These are phyloP conservation scores for Leucaena leucocephala DNA, from an alignment of 306 rosid species.

Conservation along the genomic window DNA sequence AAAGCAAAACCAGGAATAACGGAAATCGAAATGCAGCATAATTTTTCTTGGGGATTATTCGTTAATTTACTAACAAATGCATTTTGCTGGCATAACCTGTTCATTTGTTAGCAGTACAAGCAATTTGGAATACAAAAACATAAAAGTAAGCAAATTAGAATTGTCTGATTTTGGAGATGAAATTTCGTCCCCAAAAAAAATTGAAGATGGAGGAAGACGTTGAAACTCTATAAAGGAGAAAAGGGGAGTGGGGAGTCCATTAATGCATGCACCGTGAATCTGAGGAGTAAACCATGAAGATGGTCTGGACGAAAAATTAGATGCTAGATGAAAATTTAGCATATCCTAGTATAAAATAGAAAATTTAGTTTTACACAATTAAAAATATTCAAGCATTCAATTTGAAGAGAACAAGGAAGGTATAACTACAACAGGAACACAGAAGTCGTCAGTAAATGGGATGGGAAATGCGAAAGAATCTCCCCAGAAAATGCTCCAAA, in stretches of 20 bases:
- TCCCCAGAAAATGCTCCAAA: too few relatives aligned
- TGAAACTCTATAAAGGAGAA: not conserved
- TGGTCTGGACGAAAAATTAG: too few relatives aligned
- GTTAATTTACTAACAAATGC: not conserved
- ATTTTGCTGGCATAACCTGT: not conserved
- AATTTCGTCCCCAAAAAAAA: not conserved
- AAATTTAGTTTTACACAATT: constrained; percentile 12
- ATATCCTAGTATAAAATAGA: not conserved
- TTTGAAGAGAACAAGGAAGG: not conserved
- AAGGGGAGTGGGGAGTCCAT: not conserved
- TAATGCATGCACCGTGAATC: not conserved
- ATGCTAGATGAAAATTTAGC: not conserved
- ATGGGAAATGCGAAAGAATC: too few relatives aligned
- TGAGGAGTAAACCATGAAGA: too few relatives aligned
- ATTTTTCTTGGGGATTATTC: not conserved
- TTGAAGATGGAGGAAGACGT: not conserved
- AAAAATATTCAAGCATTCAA: not conserved
- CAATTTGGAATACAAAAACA: not conserved
- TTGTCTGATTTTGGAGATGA: not conserved
- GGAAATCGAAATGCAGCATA: not conserved
- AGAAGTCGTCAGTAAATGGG: too few relatives aligned
- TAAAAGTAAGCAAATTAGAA: not conserved
- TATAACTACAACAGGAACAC: too few relatives aligned
- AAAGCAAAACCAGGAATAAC: not conserved
- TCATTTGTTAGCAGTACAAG: not conserved